phyloP scores from a whole-genome alignment of 2,329 filamentous ascomycete genomes.

The Aspergillus ochraceoroseus region DNA sequence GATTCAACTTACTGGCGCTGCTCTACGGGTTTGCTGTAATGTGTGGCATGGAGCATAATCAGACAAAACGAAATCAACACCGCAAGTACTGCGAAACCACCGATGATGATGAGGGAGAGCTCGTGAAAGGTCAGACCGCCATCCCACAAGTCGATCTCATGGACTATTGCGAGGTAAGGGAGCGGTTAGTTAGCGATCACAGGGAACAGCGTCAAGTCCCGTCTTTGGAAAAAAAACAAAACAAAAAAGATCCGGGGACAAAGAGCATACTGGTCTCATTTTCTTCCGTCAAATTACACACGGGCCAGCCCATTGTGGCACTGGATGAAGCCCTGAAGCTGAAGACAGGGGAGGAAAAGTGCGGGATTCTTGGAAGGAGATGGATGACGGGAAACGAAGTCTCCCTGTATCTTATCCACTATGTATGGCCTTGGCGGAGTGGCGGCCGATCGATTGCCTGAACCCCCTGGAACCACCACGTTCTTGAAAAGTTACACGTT shows the following conservation, averaged over 20 bases:
- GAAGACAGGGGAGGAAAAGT: slow-evolving; percentile 8
- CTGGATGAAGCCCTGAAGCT: slow-evolving; percentile 10
- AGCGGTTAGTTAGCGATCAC: slow-evolving; percentile 4
- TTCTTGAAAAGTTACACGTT: not conserved
- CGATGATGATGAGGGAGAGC: slow-evolving; percentile 52
- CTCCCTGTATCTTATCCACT: slow-evolving; percentile 15
- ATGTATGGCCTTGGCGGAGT: slow-evolving; percentile 6
- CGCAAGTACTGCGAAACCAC: slow-evolving; percentile 51
- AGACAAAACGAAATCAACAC: slow-evolving; percentile 50
- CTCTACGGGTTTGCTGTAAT: slow-evolving; percentile 57
- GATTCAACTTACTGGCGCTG: slow-evolving; percentile 52
- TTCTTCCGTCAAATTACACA: slow-evolving; percentile 51
- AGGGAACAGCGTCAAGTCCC: no score
- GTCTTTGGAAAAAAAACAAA: not conserved
- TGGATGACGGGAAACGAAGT: slow-evolving; percentile 3
- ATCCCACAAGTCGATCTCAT: slow-evolving; percentile 51
- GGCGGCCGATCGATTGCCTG: slow-evolving; percentile 13
- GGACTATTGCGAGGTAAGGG: slow-evolving; percentile 29
- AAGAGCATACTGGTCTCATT: slow-evolving; percentile 40
- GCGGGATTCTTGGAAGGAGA: no score
- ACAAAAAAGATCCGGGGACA: not conserved
- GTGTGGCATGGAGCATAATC: slow-evolving; percentile 55
- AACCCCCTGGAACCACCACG: slow-evolving; percentile 16
- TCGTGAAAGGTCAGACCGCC: slow-evolving; percentile 53
- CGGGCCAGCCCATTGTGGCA: slow-evolving; percentile 42